Percentiles rank a stretch among this genome's conserved stretches.
phyloP scores from a whole-genome alignment of 1,284 basidiomycete species.

The Psilocybe mexicana region DNA sequence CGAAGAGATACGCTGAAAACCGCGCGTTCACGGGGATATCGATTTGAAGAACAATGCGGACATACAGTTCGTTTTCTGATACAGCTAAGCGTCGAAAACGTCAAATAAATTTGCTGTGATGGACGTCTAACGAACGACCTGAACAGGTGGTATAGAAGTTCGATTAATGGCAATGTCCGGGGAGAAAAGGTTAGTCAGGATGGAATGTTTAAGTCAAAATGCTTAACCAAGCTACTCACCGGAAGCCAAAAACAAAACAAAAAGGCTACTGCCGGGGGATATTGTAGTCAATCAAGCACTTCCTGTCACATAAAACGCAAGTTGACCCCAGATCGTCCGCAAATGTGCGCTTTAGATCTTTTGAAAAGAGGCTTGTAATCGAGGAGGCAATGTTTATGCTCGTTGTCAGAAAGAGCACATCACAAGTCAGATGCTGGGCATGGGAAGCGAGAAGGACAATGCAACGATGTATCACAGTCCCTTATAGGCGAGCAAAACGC shows the following conservation, averaged over 20 bases:
- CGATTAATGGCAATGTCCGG: no score
- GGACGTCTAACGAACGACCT: no score
- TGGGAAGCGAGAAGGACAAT: neutral
- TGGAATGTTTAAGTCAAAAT: neutral
- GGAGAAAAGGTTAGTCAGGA: neutral
- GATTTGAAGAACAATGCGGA: neutral
- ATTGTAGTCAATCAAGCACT: conserved; percentile 12
- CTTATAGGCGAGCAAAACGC: neutral
- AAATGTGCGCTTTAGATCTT: neutral
- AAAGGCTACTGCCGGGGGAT: conserved; percentile 9
- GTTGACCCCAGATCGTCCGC: neutral
- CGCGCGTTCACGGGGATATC: neutral
- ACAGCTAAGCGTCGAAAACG: neutral
- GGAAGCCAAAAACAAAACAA: neutral
- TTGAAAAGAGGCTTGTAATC: neutral
- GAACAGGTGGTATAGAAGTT: no score
- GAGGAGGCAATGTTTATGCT: neutral
- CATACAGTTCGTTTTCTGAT: neutral
- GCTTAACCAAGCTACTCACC: neutral
- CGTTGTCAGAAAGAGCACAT: neutral
- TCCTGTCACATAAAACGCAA: conserved; percentile 17
- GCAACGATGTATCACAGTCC: no score
- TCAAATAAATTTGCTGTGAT: neutral
- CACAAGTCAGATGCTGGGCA: neutral
- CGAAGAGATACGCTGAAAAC: neutral